Conservation (phyloP, 2,329 filamentous ascomycete genomes). For the Alternaria sp. region DNA sequence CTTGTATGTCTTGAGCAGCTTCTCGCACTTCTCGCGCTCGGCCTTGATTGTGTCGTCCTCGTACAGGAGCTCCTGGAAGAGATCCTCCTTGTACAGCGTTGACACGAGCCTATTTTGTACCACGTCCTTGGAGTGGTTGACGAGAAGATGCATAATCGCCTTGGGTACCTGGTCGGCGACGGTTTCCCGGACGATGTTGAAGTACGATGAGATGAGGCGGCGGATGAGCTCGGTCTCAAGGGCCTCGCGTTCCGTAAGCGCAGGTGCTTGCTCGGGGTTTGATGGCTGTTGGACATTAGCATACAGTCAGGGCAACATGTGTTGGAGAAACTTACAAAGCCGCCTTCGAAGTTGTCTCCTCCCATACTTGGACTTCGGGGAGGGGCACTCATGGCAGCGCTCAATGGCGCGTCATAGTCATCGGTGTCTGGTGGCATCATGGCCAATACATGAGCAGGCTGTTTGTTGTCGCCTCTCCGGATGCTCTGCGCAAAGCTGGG, state of each 20-base stretch:
- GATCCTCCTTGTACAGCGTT: conserved; percentile 88
- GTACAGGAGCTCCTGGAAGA: conserved; percentile 93
- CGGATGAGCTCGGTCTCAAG: conserved; percentile 98
- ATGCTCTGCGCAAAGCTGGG: conserved; percentile 84
- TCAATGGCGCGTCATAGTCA: conserved; percentile 48
- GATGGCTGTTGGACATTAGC: conserved; percentile 43
- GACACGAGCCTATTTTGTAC: conserved; percentile 97
- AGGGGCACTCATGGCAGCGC: conserved; percentile 30
- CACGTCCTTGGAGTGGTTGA: conserved; percentile 98
- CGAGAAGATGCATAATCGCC: conserved; percentile 96
- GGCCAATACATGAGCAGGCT: conserved; percentile 50
- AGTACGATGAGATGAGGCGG: conserved; percentile 95
- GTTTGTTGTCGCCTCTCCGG: conserved; percentile 69
- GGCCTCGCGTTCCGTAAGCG: conserved; percentile 91
- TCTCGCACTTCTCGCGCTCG: conserved; percentile 98
- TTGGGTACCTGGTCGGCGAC: conserved; percentile 98
- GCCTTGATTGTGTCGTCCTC: conserved; percentile 98
- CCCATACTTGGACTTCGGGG: conserved; percentile 10
- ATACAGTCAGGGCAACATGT: neutral
- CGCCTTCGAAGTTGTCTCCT: conserved; percentile 52
- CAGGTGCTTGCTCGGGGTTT: conserved; percentile 70
- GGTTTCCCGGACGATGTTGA: conserved; percentile 98
- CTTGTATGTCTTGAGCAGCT: conserved; percentile 90
- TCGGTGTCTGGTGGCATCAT: conserved; percentile 50
- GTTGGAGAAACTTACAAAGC: conserved; percentile 62